A percentile compares a stretch with the other conserved stretches of the same genome.
These are phyloP conservation scores for Candida morakotiae DNA, from an alignment of 805 yeast species.

Conservation along the genomic window DNA sequence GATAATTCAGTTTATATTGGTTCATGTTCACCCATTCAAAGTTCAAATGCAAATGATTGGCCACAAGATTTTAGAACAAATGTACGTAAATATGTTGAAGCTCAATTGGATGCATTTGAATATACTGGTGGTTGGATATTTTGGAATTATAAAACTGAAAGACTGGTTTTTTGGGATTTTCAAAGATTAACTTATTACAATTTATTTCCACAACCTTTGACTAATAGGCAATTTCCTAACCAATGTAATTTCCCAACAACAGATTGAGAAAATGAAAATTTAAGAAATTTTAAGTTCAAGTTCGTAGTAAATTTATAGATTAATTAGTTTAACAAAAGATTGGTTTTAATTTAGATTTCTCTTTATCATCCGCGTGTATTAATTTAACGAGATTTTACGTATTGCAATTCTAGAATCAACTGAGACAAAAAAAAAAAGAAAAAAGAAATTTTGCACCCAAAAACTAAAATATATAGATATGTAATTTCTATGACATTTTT, in stretches of 20 bases:
- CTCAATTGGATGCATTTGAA: slow-evolving; percentile 81
- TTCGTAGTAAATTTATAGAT: neutral
- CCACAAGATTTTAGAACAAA: slow-evolving; percentile 49
- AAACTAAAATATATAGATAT: too few species aligned
- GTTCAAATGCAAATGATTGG: slow-evolving; percentile 42
- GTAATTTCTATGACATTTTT: neutral
- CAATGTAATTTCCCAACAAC: slow-evolving; percentile 46
- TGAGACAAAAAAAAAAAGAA: neutral
- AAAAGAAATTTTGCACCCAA: neutral
- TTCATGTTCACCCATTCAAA: slow-evolving; percentile 46
- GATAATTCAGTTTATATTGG: slow-evolving; percentile 47
- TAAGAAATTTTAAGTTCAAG: too few species aligned
- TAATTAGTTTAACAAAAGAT: too few species aligned
- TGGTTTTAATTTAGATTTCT: too few species aligned
- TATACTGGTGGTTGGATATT: slow-evolving; percentile 82
- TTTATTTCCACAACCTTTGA: slow-evolving; percentile 78
- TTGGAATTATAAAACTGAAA: slow-evolving; percentile 93
- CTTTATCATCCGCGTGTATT: neutral
- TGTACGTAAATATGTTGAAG: slow-evolving; percentile 74
- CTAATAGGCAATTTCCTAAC: slow-evolving; percentile 62
- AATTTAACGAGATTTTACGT: neutral
- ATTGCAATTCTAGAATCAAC: neutral
- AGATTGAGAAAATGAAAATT: too few species aligned
- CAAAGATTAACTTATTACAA: slow-evolving; percentile 51
- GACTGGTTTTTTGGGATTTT: slow-evolving; percentile 83